phyloP scores from a whole-genome alignment of 805 yeast species.

The Danielia reshetovae region DNA sequence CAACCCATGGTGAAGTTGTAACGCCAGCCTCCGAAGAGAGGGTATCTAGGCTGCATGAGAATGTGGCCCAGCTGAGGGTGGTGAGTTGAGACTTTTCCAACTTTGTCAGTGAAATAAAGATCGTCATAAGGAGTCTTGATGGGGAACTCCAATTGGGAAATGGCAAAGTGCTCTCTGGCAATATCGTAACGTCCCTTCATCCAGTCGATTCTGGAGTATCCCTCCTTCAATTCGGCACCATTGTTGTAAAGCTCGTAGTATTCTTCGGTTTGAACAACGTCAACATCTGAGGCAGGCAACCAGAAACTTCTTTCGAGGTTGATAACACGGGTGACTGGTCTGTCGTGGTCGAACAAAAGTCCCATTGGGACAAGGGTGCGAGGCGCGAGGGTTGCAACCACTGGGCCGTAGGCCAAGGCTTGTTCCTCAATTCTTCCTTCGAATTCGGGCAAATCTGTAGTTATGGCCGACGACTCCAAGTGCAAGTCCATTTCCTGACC shows the following conservation, averaged over 20 bases:
- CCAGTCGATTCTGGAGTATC: constrained; percentile 81
- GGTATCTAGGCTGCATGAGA: constrained; percentile 79
- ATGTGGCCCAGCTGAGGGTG: constrained; percentile 41
- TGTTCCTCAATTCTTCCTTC: constrained; percentile 35
- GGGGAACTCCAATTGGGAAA: constrained; percentile 57
- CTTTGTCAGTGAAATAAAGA: constrained; percentile 79
- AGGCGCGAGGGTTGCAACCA: constrained; percentile 38
- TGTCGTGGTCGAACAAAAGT: constrained; percentile 58
- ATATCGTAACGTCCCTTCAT: constrained; percentile 51
- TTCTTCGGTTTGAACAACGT: constrained; percentile 71
- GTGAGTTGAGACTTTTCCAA: constrained; percentile 89
- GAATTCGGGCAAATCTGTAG: constrained; percentile 25
- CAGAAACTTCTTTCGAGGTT: constrained; percentile 71
- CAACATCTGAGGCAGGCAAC: constrained; percentile 81
- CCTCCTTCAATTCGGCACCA: constrained; percentile 65
- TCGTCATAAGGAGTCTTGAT: constrained; percentile 43
- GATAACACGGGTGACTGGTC: constrained; percentile 60
- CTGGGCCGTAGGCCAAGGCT: constrained; percentile 55
- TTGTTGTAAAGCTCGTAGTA: constrained; percentile 74
- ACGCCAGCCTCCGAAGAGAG: constrained; percentile 95
- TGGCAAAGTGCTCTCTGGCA: constrained; percentile 51
- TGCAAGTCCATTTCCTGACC: constrained; percentile 44
- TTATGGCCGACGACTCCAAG: constrained; percentile 12
- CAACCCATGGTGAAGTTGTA: constrained; percentile 96
- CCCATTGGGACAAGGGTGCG: constrained; percentile 47